Evolutionary conservation across 495 filamentous ascomycete genomes (phyloP), one percentile per base, ranked within the genome.

Genomic region (Bacidia rubella): DNA sequence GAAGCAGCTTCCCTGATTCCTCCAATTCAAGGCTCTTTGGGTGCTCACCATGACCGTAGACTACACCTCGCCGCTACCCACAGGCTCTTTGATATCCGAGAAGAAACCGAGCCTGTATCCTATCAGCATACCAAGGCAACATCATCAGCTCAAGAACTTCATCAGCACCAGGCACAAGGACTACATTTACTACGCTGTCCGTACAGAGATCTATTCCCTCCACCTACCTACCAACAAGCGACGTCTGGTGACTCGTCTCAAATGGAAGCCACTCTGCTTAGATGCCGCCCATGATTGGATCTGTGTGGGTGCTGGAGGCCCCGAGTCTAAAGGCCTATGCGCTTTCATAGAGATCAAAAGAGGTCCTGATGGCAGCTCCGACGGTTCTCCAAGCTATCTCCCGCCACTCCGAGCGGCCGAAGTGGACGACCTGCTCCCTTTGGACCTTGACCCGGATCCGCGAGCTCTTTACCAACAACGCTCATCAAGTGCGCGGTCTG

Each of bases 71-170:
- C 71, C 72, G 63, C 71, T 68, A 51, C 73, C 78, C 56, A 81
- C 78, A 29, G 70, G 79, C 57, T 70, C 76, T 52, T 67, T 83
- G 50, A 70, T 81, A 48, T 72, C 82, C 41, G 69, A 76, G 42
- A 74, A 74, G 20, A 83, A 83, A 54, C 79, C 82, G 57, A 78
- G 76, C 55, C 88, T 87, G 63, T 89, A 86, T 63, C 81, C 83
- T 12, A 76, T 81, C 58, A 75, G 72, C 45, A 88, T 95, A 47
- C 82, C 80, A 29, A 78, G 81, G 2, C 48, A 42, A 57, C 92
- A 98, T 66, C 85, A 81, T 72, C 92, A 98, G 68, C 77, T 98
- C 45, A 86, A 89, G 47, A 88, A 93, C 58, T 80, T 94, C 57
- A 83, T 97, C 61, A 90, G 85, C 65, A 83, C 80, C 25, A 82